phyloP scores from a whole-genome alignment of 2,329 filamentous ascomycete genomes.

The Fusarium xyrophilum region DNA sequence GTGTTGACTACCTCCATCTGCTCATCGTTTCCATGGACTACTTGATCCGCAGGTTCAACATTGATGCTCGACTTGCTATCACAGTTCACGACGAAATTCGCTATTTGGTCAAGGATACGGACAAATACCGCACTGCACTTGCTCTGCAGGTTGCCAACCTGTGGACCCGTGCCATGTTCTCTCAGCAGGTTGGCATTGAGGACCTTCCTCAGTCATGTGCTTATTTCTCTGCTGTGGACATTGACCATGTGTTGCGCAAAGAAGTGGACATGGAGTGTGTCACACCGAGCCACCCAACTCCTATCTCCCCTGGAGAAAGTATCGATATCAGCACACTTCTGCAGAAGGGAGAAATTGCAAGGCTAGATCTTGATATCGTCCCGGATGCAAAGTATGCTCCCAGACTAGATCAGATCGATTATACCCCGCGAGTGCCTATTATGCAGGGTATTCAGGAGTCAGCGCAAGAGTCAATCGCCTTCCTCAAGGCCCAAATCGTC shows the following conservation, averaged over 20 bases:
- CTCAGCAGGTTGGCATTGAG: conserved; percentile 93
- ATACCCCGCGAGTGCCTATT: conserved; percentile 75
- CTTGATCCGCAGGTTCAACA: conserved; percentile 81
- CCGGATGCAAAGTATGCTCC: conserved; percentile 63
- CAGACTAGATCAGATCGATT: conserved; percentile 66
- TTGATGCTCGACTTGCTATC: conserved; percentile 84
- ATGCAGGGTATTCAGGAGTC: conserved; percentile 73
- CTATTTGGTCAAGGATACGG: conserved; percentile 84
- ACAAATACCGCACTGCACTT: conserved; percentile 90
- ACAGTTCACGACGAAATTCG: conserved; percentile 98
- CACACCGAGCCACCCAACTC: conserved; percentile 81
- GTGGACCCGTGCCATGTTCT: conserved; percentile 97
- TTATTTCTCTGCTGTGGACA: conserved; percentile 94
- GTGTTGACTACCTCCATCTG: conserved; percentile 95
- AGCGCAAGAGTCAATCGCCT: conserved; percentile 59
- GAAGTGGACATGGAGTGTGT: conserved; percentile 98
- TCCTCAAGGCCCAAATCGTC: conserved; percentile 85
- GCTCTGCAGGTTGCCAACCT: conserved; percentile 92
- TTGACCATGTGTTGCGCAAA: conserved; percentile 94
- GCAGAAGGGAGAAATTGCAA: conserved; percentile 71
- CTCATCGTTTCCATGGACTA: conserved; percentile 96
- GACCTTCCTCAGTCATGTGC: conserved; percentile 94
- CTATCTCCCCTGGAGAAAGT: conserved; percentile 85
- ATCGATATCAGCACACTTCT: conserved; percentile 84
- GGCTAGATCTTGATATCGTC: conserved; percentile 69